Base-by-base conservation (phyloP, 148 eudicot genomes). In the Salicornia ramosissima region DNA sequence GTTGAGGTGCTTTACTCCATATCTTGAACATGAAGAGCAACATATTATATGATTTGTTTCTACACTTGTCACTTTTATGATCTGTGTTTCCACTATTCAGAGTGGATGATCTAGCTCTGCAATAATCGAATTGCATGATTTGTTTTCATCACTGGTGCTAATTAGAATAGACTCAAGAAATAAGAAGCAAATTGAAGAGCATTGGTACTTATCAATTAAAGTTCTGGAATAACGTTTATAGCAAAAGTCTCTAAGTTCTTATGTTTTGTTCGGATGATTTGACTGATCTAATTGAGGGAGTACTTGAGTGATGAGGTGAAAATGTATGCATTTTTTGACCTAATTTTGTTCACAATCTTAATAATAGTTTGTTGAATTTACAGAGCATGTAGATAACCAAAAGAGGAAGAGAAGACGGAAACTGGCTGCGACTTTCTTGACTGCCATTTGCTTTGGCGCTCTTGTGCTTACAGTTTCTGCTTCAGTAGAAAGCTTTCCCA, bases 401-500 rank as follows among this genome's bases (percentile, higher is more conserved):
- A 72, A 71, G 70, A 70, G 68, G 63, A 71, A 21, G 33, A 73
- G 77, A 74, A 60, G 81, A 64, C 78, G 83, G 42, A 82, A 65
- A 47, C 62, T 82, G 55, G 88, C 90, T 75, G 71, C 79, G 60
- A 84, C 85, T 85, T 75, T 70, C 65, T 75, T 88, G 72, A 50
- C 72, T 26, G 31, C 75, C 36, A 65, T 79, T 11, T 84, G 81
- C 55, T 31, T 65, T 2, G 88, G 85, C 40, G 81, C 71, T 70
- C 58, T 86, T 52, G 73, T 80, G 45, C 80, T 88, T 74, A 72
- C 88, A 57, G 78, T 78, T 74, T 75, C 88, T 73, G 81, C 83
- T 70, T 84, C 93, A 74, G 84, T 80, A 53, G 74, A 83, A 71
- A 65, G 62, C 36, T 70, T 83, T 79, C 74, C 78, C 33, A 80